Base-by-base conservation (phyloP, 805 yeast genomes). In the Myxozyma geophila region DNA sequence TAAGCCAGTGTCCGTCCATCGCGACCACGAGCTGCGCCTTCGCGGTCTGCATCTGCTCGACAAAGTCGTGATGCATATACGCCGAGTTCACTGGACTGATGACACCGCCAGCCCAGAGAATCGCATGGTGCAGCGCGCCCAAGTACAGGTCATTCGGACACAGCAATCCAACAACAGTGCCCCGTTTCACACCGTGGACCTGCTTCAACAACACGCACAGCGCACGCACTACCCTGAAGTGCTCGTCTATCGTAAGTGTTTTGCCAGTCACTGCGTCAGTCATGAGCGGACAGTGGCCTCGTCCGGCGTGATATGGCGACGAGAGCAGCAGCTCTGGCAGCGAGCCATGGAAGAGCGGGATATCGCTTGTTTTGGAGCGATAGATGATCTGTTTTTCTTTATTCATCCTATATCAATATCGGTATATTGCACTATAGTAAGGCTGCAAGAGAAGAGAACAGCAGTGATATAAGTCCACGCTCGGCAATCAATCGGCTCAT, bases 91-190 rank as follows among this genome's bases (percentile, higher is more conserved):
- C 46, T 1, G 66, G 66, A 9, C 59, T 37, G 19, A 62, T 37
- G 4, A 58, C 56, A 17, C 56, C 65, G 37, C 60, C 63, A 10
- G 53, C 54, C 59, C 58, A 60, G 15, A 63, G 50, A 36, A 63
- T 54, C n/a, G 60, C 66, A 49, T 69, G 67, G 62, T 76, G 78
- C 9, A 74, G 57, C 1, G 70, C 66, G 4, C 75, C 73, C 5
- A 71, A 70, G 59, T 64, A 68, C 39, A 76, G 64, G 60, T 66
- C 56, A 70, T 77, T 76, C 17, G 66, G 57, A 28, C 71, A 70
- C 49, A 72, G 74, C 12, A 76, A 52, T 15, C 69, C 64, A 5
- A 76, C 76, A 13, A 75, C 76, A 17, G 73, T 76, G 49, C 71
- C 73, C 10, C 59, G 58, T 2, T 46, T 15, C 17, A 76, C 49